Conservation (phyloP, 768 basidiomycete genomes). For the Boletus sp. region DNA sequence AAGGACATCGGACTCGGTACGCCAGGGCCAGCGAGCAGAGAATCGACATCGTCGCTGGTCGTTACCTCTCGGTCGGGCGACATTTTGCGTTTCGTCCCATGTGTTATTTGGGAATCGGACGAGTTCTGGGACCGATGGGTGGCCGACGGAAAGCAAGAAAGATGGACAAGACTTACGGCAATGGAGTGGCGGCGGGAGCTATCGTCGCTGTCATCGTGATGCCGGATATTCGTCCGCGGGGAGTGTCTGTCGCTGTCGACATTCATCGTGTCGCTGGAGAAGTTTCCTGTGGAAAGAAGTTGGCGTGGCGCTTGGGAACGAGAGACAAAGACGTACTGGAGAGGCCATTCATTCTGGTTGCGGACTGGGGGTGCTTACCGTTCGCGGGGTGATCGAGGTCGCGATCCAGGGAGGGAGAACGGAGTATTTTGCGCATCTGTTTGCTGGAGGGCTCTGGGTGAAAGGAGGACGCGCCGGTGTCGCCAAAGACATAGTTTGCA, state of each 20-base stretch:
- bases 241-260: constrained; percentile 31
- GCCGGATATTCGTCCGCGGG: constrained; percentile 33
- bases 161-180: constrained; percentile 44
- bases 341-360: constrained; percentile 18
- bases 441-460: constrained; percentile 38
- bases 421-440: constrained; percentile 56
- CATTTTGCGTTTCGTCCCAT: constrained; percentile 83
- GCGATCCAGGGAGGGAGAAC: constrained; percentile 54
- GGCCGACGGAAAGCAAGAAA: not conserved
- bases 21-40: constrained; percentile 67
- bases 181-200: constrained; percentile 73
- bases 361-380: constrained; percentile 19
- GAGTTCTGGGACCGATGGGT: constrained; percentile 25
- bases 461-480: constrained; percentile 36
- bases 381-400: constrained; percentile 22
- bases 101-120: constrained; percentile 43
- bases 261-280: constrained; percentile 11
- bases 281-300: constrained; percentile 27
- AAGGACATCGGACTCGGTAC: constrained; percentile 57
- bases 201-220: constrained; percentile 56
- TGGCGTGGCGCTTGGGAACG: constrained; percentile 4
- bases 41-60: constrained; percentile 61
- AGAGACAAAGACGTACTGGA: constrained; percentile 23
- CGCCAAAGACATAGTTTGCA: constrained; percentile 71
- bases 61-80: constrained; percentile 60